Evolutionary conservation across 768 basidiomycete species (phyloP), one percentile per base, ranked within the genome.

Genomic region (Dictyophora rubrovolvata): DNA sequence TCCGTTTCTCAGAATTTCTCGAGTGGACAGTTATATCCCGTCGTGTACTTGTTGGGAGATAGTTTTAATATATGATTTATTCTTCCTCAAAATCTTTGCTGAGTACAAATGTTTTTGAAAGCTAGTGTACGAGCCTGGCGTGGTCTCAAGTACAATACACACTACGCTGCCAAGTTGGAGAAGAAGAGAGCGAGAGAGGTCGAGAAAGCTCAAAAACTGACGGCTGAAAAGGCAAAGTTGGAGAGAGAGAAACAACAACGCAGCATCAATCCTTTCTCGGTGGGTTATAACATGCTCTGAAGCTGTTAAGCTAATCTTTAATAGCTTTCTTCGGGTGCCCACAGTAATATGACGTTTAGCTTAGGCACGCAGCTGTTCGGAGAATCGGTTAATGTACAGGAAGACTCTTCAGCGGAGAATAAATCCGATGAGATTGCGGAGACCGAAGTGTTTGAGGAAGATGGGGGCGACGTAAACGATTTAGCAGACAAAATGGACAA

Each of bases 81-180:
- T 36, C 12, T 59, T 21, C n/a, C n/a, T n/a, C 8, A 5, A 5
- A 34, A 51, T 10, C 57, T 42, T 11, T 35, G 51, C 49, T 59
- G 57, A 59, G 23, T 35, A 42, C 18, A 20, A 37, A 22, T 7
- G 7, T 34, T 59, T 47, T 49, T 59, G 57, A 59, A 59, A 59
- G 57, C 57, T 59, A 93, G 90, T 65, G 74, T 93, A 54, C 83
- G 92, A 20, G 91, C 87, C 33, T 93, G 86, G 84, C 78, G 92
- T 60, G 85, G 84, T 8, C 67, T 92, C 52, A 78, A 84, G 28
- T 81, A 77, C 64, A 92, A 93, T 67, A 77, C 80, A 56, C 75
- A 75, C 55, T 93, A 90, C 67, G 93, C 91, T 11, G 75, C 74
- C 33, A 87, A 89, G 66, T 75, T 93, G 1, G 78, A 83, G 65